A percentile compares a stretch with the other conserved stretches of the same genome.
Conservation (phyloP, 257 asterid genomes). For the Solanum rostratum region DNA sequence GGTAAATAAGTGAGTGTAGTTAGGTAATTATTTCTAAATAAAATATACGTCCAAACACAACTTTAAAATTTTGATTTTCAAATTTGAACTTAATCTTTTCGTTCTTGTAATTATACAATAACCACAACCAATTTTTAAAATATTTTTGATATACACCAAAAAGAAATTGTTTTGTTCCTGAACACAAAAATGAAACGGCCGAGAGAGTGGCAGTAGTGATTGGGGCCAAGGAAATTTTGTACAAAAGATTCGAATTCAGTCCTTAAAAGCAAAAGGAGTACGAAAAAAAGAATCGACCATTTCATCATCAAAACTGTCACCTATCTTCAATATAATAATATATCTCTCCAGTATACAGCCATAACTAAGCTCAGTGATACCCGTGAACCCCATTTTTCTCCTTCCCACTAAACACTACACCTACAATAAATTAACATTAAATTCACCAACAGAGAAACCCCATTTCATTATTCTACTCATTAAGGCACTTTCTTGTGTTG, state of each 20-base stretch:
- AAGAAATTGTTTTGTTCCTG: no score
- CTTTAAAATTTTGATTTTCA: no score
- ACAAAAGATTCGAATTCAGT: conserved; percentile 22
- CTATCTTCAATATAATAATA: conserved; percentile 5
- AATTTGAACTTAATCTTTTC: not conserved
- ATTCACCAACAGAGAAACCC: not conserved
- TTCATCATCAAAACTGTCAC: conserved; percentile 34
- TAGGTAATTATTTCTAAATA: no score
- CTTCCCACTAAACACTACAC: not conserved
- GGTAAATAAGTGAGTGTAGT: no score
- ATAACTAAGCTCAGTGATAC: conserved; percentile 20
- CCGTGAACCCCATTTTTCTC: conserved; percentile 30
- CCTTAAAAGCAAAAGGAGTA: conserved; percentile 10
- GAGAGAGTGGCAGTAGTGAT: not conserved
- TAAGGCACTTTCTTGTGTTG: not conserved
- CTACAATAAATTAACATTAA: not conserved
- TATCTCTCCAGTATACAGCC: conserved; percentile 8
- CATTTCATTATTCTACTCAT: not conserved
- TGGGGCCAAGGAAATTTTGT: not conserved
- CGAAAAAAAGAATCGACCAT: conserved; percentile 14
- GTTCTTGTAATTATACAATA: not conserved
- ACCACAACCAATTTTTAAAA: not conserved
- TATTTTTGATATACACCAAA: not conserved
- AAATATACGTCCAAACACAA: no score
- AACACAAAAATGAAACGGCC: not conserved